Evolutionary conservation across 352 stramenopile genomes (phyloP), one percentile per base, ranked within the genome.

Genomic region (Saprolegnia parasitica): DNA sequence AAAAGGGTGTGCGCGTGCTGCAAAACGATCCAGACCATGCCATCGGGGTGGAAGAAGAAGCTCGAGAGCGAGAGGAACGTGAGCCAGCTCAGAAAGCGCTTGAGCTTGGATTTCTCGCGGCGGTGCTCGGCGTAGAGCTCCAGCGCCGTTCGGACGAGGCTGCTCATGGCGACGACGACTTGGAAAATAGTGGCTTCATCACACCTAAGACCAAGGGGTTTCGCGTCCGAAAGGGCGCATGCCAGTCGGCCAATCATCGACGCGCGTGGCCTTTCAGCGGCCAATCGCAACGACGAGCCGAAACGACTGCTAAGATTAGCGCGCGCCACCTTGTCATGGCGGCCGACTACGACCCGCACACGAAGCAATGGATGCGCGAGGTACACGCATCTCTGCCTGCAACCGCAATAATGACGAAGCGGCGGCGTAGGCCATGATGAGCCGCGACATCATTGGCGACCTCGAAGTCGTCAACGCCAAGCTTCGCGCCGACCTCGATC

Each of bases 311-410:
- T 49, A 49, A 49, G 11, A n/a, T 49, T 49, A 49, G 42, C 42
- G 8, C 15, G 8, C 8, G 42, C 13, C 42, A n/a, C 42, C 11
- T n/a, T n/a, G 3, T n/a, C 52, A 60, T 60, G 52, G 52, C 24
- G 11, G 52, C 35, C 42, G 58, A 67, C 10, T 56, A 56, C 58
- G 58, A 67, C 37, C 35, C 45, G 23, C 39, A 70, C 52, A 39
- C 63, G 15, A 47, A 61, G 37, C 63, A 70, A 40, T 70, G 63
- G 63, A 70, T 70, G 63, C 54, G 55, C 21, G 63, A 70, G 54
- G 63, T 70, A 57, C 8, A 9, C 1, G 0, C 23, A 21, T 0
- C 23, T 35, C 13, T 49, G 3, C 42, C 4, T 49, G 42, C 42
- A 8, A 8, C 39, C 39, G 15, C 15, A 46, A n/a, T 2, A 10